These are phyloP conservation scores for Aspergillus flavus DNA, from an alignment of 2,329 filamentous ascomycete species.

Conservation along the genomic window DNA sequence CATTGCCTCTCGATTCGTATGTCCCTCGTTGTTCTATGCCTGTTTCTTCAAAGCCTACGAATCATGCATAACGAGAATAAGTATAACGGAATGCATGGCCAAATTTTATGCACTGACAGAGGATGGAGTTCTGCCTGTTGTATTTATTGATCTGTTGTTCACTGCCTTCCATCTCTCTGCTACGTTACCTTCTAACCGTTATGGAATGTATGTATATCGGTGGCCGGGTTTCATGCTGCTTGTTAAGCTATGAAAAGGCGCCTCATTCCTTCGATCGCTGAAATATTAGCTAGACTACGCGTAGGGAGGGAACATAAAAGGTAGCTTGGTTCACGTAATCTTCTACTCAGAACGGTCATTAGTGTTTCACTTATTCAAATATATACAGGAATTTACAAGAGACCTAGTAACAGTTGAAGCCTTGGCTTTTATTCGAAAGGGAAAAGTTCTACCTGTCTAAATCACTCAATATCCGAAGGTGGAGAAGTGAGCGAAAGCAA, in stretches of 20 bases:
- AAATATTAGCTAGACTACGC: neutral
- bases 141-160: neutral
- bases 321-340: neutral
- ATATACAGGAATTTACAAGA: neutral
- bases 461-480: neutral
- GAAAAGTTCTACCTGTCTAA: conserved; percentile 12
- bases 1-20: neutral
- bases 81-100: conserved; percentile 1
- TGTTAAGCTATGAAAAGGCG: neutral
- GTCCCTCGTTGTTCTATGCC: neutral
- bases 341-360: neutral
- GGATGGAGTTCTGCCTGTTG: neutral
- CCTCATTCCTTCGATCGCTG: neutral
- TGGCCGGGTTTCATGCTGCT: neutral
- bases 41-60: neutral
- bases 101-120: neutral
- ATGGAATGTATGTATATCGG: neutral
- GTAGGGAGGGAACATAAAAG: neutral
- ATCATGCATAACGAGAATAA: conserved; percentile 1
- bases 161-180: neutral
- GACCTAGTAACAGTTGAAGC: neutral
- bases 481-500: neutral
- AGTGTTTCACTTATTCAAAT: neutral
- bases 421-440: conserved; percentile 14
- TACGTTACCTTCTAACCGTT: neutral